Evolutionary conservation across 2,329 filamentous ascomycete genomes (phyloP), one percentile per base, ranked within the genome.

Genomic region (Monosporascus sp.): DNA sequence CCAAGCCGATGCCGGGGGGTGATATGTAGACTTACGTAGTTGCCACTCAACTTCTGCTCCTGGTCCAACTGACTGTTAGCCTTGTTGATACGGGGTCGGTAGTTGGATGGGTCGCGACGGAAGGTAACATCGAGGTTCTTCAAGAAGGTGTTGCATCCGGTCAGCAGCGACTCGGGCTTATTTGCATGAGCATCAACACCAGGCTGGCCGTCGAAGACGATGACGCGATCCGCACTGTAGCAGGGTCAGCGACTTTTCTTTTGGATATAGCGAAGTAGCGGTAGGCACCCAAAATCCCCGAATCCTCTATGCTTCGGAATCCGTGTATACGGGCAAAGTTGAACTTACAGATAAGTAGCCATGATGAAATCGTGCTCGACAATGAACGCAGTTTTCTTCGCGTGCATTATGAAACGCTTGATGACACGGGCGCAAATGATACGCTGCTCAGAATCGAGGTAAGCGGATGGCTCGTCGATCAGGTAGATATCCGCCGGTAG

Each of bases 331-430:
- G 17, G 38, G 38, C 38, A 41, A 11, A 19, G 6, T 11, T 46
- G 26, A 16, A 31, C 43, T 5, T 46, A 46, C 38, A 75, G 64
- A 59, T 84, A 84, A 19, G 81, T 85, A 46, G 82, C 83, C 92
- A 97, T 97, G 78, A 97, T 96, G 79, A 99, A 97, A 82, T 99
- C 94, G 88, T 99, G 94, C 85, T 99, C 94, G 71, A 99, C 93
- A 63, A 99, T 86, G 73, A 99, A 99, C 49, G 94, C 94, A 0
- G 94, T 99, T 85, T 97, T 97, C 86, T 97, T 97, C 66, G 91
- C 87, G 80, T 99, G 93, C 94, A 99, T 99, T 75, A 99, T 99
- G 82, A 96, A 99, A 62, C 94, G 88, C 82, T 99, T 99, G 79
- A 99, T 99, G 70, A 99, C 95, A 69, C 92, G 88, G 46, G 93